Evolutionary conservation across 371 early-diverging fungal genomes (phyloP), one percentile per base, ranked within the genome.

Genomic region (Rhizopus delemar): DNA sequence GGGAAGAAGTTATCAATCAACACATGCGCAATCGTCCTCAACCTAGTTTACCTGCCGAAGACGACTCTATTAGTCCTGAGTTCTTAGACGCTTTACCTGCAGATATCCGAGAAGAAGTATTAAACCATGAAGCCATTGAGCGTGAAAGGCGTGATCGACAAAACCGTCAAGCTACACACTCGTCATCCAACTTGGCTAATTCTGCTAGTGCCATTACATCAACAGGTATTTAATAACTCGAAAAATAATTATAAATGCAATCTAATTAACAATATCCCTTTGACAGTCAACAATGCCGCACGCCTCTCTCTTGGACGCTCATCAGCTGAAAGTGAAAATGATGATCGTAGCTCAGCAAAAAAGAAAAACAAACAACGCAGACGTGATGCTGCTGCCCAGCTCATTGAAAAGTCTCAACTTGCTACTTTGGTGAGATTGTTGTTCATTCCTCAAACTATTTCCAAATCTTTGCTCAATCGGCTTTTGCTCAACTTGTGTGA

Each of bases 1-100:
- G 96, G 36, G 85, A 84, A 63, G 98, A 98, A 68, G 96, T 97
- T 4, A 76, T 96, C 22, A 87, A 85, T 58, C 91, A 94, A 33
- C 77, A 75, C 50, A 60, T 70, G 41, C 68, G 62, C 28, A 70
- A 75, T 49, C 60, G 53, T 16, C 69, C 65, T 35, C 52, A 78
- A 2, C 56, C 75, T 6, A 53, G 53, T 9, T 69, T 56, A 48
- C 64, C 69, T 8, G 51, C 68, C 8, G 70, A 72, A 46, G 71
- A 72, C 8, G 78, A 77, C 43, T 71, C 84, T 7, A 86, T 90
- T 58, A 86, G 82, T 56, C 64, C 86, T 4, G 93, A 93, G 56
- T 92, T 93, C 59, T 73, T 94, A 59, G 84, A 86, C 54, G 93
- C 91, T 5, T 70, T 94, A 7, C 93, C 95, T 1, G 81, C 81